Base-by-base conservation (phyloP, 352 stramenopile genomes). In the Phytopythium chamaehyphon region DNA sequence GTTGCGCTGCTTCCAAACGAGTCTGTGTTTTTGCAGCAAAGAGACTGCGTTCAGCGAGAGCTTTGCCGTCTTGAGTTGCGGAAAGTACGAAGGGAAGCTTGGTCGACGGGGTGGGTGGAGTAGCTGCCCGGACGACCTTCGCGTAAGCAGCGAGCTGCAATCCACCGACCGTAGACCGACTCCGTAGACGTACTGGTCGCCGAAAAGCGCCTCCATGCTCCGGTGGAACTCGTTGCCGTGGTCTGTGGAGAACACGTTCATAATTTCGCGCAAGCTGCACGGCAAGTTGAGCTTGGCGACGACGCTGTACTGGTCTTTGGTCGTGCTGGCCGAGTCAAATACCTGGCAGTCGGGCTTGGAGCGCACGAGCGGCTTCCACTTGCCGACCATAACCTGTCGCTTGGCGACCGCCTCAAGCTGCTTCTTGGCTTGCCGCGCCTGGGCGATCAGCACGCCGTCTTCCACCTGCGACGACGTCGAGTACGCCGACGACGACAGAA, bases 141-240 rank as follows among this genome's bases (percentile, higher is more conserved):
- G 53, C 23, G 19, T 53, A 55, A 26, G 21, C 23, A 43, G 49
- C 14, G 56, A 37, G 6, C 40, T 40, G 47, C 67, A 81, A 21
- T 83, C 73, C 19, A 78, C 55, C 0, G 51, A 61, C 11, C 65
- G 67, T 16, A 77, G 49, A 52, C 78, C 75, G 12, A 79, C 47
- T 0, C 77, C 77, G 26, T 76, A 81, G 40, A 86, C 67, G 42
- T 88, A 88, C 48, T 73, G 61, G 24, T 77, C 68, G 11, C 74
- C 77, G 52, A 86, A 88, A 49, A 88, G 45, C 28, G 72, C 74
- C 28, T 67, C 65, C 77, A 88, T 88, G 51, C 67, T 74, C 45
- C 69, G 71, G 49, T 88, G 77, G 36, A 86, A 86, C 49, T 84
- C 71, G 15, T 55, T 28, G 6, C 47, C 51, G 16, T 71, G 64